A percentile compares a stretch with the other conserved stretches of the same genome.
These are phyloP conservation scores for Mycena leptocephala DNA, from an alignment of 768 basidiomycete species.

Conservation along the genomic window DNA sequence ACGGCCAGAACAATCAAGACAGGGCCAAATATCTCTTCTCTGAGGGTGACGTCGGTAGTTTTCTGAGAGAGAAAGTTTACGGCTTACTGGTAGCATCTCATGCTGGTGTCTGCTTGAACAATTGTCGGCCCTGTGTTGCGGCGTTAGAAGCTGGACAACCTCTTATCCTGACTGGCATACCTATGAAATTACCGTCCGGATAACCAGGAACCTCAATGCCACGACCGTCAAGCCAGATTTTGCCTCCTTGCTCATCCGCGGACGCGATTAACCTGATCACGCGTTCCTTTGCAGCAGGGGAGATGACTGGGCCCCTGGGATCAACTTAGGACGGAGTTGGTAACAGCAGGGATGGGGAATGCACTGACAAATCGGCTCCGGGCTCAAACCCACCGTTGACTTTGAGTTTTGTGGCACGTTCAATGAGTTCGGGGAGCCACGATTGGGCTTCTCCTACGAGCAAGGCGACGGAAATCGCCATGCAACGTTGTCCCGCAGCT, in stretches of 20 bases:
- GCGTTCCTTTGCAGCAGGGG: slow-evolving; percentile 86
- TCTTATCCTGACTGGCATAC: not conserved
- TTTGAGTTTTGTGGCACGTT: slow-evolving; percentile 84
- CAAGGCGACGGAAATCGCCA: slow-evolving; percentile 94
- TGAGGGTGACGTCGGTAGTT: slow-evolving; percentile 46
- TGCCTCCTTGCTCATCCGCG: slow-evolving; percentile 86
- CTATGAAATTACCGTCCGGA: slow-evolving; percentile 94
- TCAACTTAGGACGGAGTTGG: slow-evolving; percentile 9
- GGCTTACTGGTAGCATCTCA: slow-evolving; percentile 90
- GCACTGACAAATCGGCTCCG: slow-evolving; percentile 81
- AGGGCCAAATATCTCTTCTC: slow-evolving; percentile 97
- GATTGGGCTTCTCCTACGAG: slow-evolving; percentile 85
- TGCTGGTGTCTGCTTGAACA: slow-evolving; percentile 84
- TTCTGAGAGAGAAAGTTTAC: not conserved
- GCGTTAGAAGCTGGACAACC: not conserved
- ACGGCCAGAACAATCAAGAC: slow-evolving; percentile 85
- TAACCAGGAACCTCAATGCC: slow-evolving; percentile 78
- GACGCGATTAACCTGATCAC: slow-evolving; percentile 84
- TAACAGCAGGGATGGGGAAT: not conserved
- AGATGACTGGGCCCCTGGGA: slow-evolving; percentile 83
- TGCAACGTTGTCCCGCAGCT: slow-evolving; percentile 98
- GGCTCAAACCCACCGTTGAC: slow-evolving; percentile 94
- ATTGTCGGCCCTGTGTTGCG: slow-evolving; percentile 77
- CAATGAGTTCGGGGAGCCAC: slow-evolving; percentile 91
- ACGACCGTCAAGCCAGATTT: slow-evolving; percentile 91